phyloP scores from a whole-genome alignment of 2,329 filamentous ascomycete species.

The Hysterium pulicare region DNA sequence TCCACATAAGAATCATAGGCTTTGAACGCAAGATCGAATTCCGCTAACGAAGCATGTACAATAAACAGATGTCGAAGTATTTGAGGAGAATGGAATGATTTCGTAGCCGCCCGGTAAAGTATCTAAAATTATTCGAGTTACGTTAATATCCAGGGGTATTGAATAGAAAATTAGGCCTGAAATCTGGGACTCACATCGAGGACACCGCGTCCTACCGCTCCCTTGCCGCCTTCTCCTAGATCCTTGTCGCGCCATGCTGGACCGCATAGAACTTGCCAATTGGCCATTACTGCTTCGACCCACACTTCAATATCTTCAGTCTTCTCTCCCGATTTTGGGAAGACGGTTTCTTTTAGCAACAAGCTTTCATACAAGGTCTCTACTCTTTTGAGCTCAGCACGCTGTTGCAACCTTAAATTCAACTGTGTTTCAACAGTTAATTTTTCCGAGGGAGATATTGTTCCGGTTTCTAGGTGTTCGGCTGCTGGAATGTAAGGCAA shows the following conservation, averaged over 20 bases:
- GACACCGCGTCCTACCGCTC: slow-evolving; percentile 69
- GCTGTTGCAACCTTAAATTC: slow-evolving; percentile 48
- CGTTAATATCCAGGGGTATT: not conserved
- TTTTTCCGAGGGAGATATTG: slow-evolving; percentile 16
- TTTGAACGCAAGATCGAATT: slow-evolving; percentile 88
- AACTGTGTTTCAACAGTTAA: slow-evolving; percentile 21
- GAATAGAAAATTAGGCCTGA: not conserved
- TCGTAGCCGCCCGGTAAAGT: slow-evolving; percentile 84
- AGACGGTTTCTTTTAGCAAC: slow-evolving; percentile 73
- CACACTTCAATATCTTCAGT: slow-evolving; percentile 80
- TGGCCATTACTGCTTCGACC: slow-evolving; percentile 72
- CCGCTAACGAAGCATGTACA: slow-evolving; percentile 80
- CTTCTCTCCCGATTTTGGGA: slow-evolving; percentile 77
- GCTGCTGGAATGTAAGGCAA: slow-evolving; percentile 56
- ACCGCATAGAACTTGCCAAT: slow-evolving; percentile 81
- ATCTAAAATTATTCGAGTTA: slow-evolving; percentile 48
- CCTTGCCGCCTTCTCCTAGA: slow-evolving; percentile 76
- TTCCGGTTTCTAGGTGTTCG: slow-evolving; percentile 10
- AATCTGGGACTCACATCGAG: slow-evolving; percentile 59
- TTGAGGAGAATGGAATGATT: slow-evolving; percentile 91
- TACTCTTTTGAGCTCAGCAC: slow-evolving; percentile 73
- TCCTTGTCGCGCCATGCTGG: slow-evolving; percentile 77
- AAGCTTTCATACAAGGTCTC: slow-evolving; percentile 77
- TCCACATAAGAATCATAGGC: slow-evolving; percentile 90
- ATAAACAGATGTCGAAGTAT: slow-evolving; percentile 83